Percentiles rank a stretch among this genome's conserved stretches.
Conservation (phyloP, 1,139 yeast species). For the Yamadazyma aaseri region DNA sequence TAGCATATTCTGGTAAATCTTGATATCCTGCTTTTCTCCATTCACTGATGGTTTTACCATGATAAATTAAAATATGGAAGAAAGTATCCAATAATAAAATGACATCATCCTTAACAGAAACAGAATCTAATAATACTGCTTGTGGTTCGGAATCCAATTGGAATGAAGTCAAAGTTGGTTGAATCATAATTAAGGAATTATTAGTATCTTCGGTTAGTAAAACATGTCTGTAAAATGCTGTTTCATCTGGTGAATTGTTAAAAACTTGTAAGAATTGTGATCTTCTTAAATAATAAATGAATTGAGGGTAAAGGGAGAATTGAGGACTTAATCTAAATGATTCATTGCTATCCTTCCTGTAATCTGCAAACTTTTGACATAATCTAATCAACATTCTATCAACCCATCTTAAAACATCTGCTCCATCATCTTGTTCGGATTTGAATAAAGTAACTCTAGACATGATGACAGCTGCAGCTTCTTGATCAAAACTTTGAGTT, state of each 20-base stretch:
- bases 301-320: slow-evolving; percentile 76
- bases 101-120: slow-evolving; percentile 86
- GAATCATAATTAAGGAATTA: slow-evolving; percentile 95
- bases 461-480: slow-evolving; percentile 96
- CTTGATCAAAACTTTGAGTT: slow-evolving; percentile 87
- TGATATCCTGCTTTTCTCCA: slow-evolving; percentile 98
- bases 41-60: slow-evolving; percentile 90
- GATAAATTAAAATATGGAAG: slow-evolving; percentile 93
- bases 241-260: slow-evolving; percentile 98
- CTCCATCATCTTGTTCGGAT: slow-evolving; percentile 68
- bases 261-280: slow-evolving; percentile 95
- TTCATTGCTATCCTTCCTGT: slow-evolving; percentile 48
- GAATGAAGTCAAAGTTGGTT: slow-evolving; percentile 89
- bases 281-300: slow-evolving; percentile 92
- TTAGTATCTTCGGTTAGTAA: slow-evolving; percentile 87
- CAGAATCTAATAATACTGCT: slow-evolving; percentile 92
- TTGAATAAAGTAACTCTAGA: slow-evolving; percentile 90
- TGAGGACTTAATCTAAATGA: slow-evolving; percentile 48
- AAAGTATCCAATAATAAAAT: slow-evolving; percentile 89
- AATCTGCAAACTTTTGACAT: slow-evolving; percentile 53
- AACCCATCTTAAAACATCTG: slow-evolving; percentile 52
- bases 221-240: slow-evolving; percentile 94
- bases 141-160: slow-evolving; percentile 79
- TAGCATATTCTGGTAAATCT: slow-evolving; percentile 84
- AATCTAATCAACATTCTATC: slow-evolving; percentile 51